Evolutionary conservation across 2,329 filamentous ascomycete species (phyloP), one percentile per base, ranked within the genome.

Genomic region (Curvularia hawaiiensis): DNA sequence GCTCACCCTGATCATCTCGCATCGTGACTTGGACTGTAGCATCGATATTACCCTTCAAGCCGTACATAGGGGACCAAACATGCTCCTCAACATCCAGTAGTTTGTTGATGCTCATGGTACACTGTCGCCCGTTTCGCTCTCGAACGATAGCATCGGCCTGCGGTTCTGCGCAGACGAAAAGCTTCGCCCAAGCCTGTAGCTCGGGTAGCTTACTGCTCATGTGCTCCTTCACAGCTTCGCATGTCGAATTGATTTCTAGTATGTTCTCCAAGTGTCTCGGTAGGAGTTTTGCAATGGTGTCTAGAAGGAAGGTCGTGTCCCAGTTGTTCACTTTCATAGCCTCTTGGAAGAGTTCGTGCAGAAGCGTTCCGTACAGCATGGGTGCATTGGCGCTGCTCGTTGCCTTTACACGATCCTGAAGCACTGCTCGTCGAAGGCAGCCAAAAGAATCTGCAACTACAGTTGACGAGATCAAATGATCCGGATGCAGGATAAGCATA

Each of bases 51-150:
- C 95, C 95, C 75, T 99, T 99, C 16, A 99, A 82, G 0, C 95
- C 95, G 73, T 96, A 99, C 86, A 92, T 94, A 0, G 95, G 95
- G 7, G 94, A 98, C 95, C 95, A 99, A 28, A 99, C 88, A 72
- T 98, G 95, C 75, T 99, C 95, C 74, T 99, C 95, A 10, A 99
- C 91, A 72, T 98, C 95, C 14, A 99, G 88, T 28, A 99, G 82
- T 73, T 98, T 99, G 69, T 89, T 96, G 65, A 99, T 88, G 65
- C 90, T 92, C 84, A 98, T 88, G 56, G 84, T 89, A 11, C 89
- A 86, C 64, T 88, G 89, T 52, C 89, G 86, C 40, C 89, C 90
- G 70, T 92, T 89, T 46, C 90, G 85, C 63, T 93, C 92, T 64
- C 91, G 89, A 24, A 96, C 89, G 40, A 91, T 73, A 3, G 92